Evolutionary conservation across 768 basidiomycete species (phyloP).

Genomic region (Suillus spraguei): DNA sequence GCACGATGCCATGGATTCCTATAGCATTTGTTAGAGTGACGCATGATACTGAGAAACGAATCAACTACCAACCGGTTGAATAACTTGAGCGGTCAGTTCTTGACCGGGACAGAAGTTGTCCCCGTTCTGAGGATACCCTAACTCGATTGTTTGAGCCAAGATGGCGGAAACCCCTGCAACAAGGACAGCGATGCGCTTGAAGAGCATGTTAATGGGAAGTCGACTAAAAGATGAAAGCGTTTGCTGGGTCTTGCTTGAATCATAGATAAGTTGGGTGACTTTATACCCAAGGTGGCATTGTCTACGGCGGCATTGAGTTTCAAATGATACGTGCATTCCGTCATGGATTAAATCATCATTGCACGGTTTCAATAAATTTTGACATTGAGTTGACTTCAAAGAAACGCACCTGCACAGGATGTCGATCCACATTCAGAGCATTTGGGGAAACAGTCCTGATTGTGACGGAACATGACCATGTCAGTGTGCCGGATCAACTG

Average conservation of each 20-base stretch:
- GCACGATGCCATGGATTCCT: slow-evolving; percentile 23
- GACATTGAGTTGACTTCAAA: neutral
- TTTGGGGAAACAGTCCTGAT: too few species aligned
- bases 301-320: neutral
- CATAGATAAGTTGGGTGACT: neutral
- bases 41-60: neutral
- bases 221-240: neutral
- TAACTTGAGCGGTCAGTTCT: slow-evolving; percentile 22
- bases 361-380: neutral
- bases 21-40: neutral
- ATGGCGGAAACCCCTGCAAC: slow-evolving; percentile 13
- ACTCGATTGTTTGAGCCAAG: slow-evolving; percentile 31
- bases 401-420: neutral
- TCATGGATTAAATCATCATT: neutral
- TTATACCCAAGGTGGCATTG: neutral
- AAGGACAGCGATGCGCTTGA: slow-evolving; percentile 14
- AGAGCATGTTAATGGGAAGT: neutral
- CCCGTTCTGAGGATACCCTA: slow-evolving; percentile 26
- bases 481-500: neutral
- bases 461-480: neutral
- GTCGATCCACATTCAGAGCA: neutral
- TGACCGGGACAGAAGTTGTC: slow-evolving; percentile 19
- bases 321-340: neutral
- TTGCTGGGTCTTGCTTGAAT: neutral
- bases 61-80: slow-evolving; percentile 22